Percentiles rank a stretch among this genome's conserved stretches.
Conservation (phyloP, 2,329 filamentous ascomycete species). For the Pyricularia sp. region DNA sequence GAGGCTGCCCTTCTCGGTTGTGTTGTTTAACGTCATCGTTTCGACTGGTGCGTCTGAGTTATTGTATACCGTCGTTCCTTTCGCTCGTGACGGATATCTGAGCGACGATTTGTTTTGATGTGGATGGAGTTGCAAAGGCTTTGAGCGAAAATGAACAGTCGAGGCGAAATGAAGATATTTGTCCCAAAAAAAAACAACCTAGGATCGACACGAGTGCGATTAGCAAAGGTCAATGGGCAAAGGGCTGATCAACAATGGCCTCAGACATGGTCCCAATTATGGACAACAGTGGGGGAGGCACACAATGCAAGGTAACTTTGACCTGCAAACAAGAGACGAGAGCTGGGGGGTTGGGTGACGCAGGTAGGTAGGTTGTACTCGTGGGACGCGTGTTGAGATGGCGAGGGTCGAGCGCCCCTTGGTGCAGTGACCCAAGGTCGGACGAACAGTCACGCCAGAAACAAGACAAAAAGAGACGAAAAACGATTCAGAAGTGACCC, state of each 20-base stretch:
- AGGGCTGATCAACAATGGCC: neutral
- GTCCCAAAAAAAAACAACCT: neutral
- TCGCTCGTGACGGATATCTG: neutral
- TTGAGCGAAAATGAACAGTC: neutral
- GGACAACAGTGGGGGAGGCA: neutral
- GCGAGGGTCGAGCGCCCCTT: neutral
- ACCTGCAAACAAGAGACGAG: neutral
- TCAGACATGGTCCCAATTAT: neutral
- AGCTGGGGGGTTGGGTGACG: neutral
- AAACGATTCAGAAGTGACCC: neutral
- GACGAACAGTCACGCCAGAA: neutral
- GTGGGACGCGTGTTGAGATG: neutral
- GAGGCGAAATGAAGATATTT: neutral
- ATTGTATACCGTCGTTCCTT: neutral
- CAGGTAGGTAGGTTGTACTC: neutral
- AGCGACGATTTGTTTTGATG: neutral
- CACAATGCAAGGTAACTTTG: neutral
- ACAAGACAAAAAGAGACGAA: neutral
- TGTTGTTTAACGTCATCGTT: neutral
- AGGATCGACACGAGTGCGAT: neutral
- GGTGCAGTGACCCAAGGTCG: neutral
- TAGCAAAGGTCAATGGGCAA: neutral
- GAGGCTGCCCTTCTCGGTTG: constrained; percentile 1
- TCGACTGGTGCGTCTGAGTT: neutral
- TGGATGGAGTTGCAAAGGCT: neutral